Evolutionary conservation across 352 stramenopile genomes (phyloP).

Genomic region (Pythium pyrilobum): DNA sequence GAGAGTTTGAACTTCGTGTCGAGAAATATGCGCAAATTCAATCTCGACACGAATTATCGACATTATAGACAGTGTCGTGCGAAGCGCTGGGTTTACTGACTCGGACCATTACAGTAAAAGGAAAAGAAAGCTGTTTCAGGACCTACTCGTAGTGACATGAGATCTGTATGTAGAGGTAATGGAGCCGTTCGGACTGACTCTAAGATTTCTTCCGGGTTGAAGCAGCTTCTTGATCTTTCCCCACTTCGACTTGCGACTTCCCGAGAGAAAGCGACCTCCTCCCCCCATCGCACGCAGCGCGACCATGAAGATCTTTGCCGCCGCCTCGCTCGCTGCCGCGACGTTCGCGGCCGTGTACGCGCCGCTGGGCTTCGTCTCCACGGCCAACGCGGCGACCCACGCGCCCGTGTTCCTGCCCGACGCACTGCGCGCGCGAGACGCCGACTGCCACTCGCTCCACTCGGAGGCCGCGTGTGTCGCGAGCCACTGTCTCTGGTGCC

Average conservation of each 20-base stretch:
- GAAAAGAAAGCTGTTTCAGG: no score
- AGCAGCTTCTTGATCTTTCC: not conserved
- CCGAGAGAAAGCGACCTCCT: not conserved
- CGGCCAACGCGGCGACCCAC: slow-evolving; percentile 3
- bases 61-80: no score
- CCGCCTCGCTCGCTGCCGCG: not conserved
- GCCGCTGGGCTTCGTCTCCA: not conserved
- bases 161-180: no score
- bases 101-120: no score
- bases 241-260: not conserved
- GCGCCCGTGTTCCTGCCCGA: slow-evolving; percentile 26
- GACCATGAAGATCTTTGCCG: slow-evolving; percentile 9
- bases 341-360: not conserved
- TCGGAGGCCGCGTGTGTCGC: slow-evolving; percentile 42
- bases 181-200: no score
- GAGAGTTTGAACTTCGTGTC: no score
- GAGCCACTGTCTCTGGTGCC: slow-evolving; percentile 68
- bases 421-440: not conserved
- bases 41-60: no score
- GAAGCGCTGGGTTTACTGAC: no score
- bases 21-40: no score
- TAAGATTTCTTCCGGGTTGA: not conserved
- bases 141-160: no score
- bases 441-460: slow-evolving; percentile 50
- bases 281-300: not conserved